These are phyloP conservation scores for Camellia oleifera DNA, from an alignment of 179 eudicot species.

Conservation along the genomic window DNA sequence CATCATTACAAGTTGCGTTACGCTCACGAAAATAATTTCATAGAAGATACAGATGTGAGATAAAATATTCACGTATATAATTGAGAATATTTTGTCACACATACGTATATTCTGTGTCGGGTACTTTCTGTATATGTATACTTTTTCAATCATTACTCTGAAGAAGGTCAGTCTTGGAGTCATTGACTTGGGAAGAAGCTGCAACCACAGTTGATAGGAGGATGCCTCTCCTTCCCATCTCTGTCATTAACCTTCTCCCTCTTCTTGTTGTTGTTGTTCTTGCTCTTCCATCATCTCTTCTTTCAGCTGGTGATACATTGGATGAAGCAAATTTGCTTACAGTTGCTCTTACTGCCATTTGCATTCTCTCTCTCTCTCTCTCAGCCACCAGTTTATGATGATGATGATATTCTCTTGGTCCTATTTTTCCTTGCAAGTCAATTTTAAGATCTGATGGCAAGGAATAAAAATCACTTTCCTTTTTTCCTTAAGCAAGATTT, in stretches of 20 bases:
- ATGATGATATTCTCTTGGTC: neutral
- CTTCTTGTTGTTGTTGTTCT: neutral
- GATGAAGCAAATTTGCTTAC: conserved; percentile 14
- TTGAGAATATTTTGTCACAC: no score
- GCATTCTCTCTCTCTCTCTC: conserved; percentile 18
- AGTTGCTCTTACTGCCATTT: conserved; percentile 24
- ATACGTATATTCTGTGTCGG: neutral
- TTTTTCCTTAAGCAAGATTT: no score
- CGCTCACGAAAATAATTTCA: no score
- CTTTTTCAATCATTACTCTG: conserved; percentile 19
- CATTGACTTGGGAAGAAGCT: conserved; percentile 35
- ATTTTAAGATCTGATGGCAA: no score
- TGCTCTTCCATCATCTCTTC: conserved; percentile 16
- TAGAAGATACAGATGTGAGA: no score
- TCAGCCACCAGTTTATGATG: conserved; percentile 17
- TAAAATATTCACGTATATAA: no score
- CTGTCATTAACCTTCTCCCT: neutral
- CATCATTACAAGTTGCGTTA: no score
- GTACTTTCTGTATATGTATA: no score
- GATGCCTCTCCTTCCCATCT: conserved; percentile 46
- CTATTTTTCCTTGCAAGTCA: neutral
- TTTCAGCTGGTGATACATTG: conserved; percentile 9
- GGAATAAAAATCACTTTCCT: no score
- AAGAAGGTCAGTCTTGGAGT: conserved; percentile 57
- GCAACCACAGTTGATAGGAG: conserved; percentile 42